A percentile compares a stretch with the other conserved stretches of the same genome.
These are phyloP conservation scores for Salvia miltiorrhiza DNA, from an alignment of 257 asterid genomes.

Conservation along the genomic window DNA sequence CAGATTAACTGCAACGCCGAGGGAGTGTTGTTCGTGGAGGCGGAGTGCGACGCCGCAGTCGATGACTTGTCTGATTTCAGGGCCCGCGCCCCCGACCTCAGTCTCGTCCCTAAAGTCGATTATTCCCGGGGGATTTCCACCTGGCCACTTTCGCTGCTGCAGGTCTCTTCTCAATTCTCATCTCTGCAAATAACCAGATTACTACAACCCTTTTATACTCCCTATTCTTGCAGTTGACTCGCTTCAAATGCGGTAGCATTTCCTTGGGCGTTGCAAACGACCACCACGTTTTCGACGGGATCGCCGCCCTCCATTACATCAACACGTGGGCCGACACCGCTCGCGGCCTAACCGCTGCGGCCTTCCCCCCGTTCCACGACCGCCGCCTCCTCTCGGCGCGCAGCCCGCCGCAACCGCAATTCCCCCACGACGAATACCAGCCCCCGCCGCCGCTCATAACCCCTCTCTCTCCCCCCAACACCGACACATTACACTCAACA, in stretches of 20 bases:
- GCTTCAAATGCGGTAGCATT: slow-evolving; percentile 78
- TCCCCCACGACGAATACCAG: slow-evolving; percentile 63
- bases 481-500: slow-evolving; percentile 20
- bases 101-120: not conserved
- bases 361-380: slow-evolving; percentile 50
- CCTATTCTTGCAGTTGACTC: slow-evolving; percentile 61
- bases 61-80: not conserved
- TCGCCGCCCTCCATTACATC: slow-evolving; percentile 68
- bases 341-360: slow-evolving; percentile 34
- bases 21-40: not conserved
- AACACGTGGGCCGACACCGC: slow-evolving; percentile 71
- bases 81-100: not conserved
- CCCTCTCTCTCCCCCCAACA: not conserved
- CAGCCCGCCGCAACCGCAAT: slow-evolving; percentile 57
- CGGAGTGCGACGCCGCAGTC: not conserved
- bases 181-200: too few relatives aligned
- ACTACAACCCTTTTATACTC: too few relatives aligned
- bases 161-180: not conserved
- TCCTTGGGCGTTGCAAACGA: slow-evolving; percentile 64
- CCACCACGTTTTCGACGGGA: slow-evolving; percentile 64
- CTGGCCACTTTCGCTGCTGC: not conserved
- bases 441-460: slow-evolving; percentile 54
- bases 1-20: slow-evolving; percentile 1
- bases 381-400: slow-evolving; percentile 63
- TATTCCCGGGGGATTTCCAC: not conserved